Evolutionary conservation across 495 filamentous ascomycete genomes (phyloP).

Genomic region (Coniosporium apollinis): DNA sequence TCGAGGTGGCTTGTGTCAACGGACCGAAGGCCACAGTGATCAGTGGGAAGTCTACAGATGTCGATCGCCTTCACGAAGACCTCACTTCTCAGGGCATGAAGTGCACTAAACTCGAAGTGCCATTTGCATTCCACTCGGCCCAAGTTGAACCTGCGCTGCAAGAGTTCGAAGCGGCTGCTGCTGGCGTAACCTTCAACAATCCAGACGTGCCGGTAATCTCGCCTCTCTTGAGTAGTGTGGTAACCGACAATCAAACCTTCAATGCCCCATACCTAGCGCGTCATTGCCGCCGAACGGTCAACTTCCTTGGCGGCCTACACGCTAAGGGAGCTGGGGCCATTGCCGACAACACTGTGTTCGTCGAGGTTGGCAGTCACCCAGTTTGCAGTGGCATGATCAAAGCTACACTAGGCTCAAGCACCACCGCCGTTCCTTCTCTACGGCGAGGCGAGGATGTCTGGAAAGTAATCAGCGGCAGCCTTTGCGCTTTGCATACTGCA

Average conservation of each 20-base stretch:
- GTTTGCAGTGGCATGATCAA: constrained; percentile 18
- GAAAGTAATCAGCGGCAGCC: constrained; percentile 1
- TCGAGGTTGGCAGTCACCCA: constrained; percentile 30
- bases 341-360: constrained; percentile 14
- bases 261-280: constrained; percentile 43
- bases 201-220: constrained; percentile 58
- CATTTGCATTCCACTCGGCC: constrained; percentile 67
- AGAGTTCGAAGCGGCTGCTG: constrained; percentile 40
- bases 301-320: constrained; percentile 46
- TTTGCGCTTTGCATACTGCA: constrained; percentile 4
- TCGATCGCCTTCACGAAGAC: constrained; percentile 6
- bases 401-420: constrained; percentile 1
- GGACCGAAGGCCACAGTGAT: constrained; percentile 19
- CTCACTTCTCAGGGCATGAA: constrained; percentile 11
- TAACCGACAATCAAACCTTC: constrained; percentile 38
- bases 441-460: constrained; percentile 7
- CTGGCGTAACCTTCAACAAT: constrained; percentile 37
- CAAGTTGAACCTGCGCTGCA: constrained; percentile 66
- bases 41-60: constrained; percentile 13
- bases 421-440: constrained; percentile 1
- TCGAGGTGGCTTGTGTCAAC: constrained; percentile 25
- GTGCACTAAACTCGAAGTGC: constrained; percentile 42
- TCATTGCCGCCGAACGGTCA: constrained; percentile 54
- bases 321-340: constrained; percentile 11
- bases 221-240: constrained; percentile 43